Base-by-base conservation (phyloP, 495 filamentous ascomycete genomes). In the Aspergillus baeticus region DNA sequence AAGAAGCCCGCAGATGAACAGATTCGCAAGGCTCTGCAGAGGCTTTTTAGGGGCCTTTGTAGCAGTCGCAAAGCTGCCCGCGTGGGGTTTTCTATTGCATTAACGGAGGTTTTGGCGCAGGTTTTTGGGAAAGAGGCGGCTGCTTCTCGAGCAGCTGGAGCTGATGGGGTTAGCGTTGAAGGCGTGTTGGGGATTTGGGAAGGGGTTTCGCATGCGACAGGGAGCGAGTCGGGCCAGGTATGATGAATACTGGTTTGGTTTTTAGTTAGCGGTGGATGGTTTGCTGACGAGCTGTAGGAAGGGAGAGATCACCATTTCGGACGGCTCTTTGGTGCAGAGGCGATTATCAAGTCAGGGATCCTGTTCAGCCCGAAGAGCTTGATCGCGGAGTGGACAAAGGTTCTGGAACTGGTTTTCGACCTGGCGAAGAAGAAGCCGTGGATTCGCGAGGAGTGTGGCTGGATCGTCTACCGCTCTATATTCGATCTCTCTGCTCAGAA, bases 1-100 rank as follows among this genome's bases (percentile, higher is more conserved):
- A 65, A 73, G 60, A 69, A 66, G 37, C 67, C 72, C 7, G 61
- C 66, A 20, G 71, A 70, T 54, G 75, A 76, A 10, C 70, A 76
- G 55, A 66, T 80, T 31, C 61, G 69, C 50, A 76, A 77, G 59
- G 63, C 66, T 0, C 64, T 88, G 34, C 74, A 73, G 57, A 77
- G 92, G 31, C 78, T 98, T 13, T 89, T 96, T 63, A 84, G 89
- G 42, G 94, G 94, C 35, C 82, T 98, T 22, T 90, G 92, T 51
- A 96, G 91, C 65, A 87, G 91, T 41, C 83, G 90, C 20, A 96
- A 96, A 73, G 92, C 89, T 13, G 91, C 93, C 29, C 81, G 94
- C 22, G 72, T 92, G 53, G 94, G 94, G n/a, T 97, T 94, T 66
- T 95, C 90, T 35, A 76, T 96, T 54, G 91, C 93, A 2, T 71